Percentiles rank a stretch among this genome's conserved stretches.
phyloP scores from a whole-genome alignment of 495 filamentous ascomycete genomes.

The Xylaria intraflava region DNA sequence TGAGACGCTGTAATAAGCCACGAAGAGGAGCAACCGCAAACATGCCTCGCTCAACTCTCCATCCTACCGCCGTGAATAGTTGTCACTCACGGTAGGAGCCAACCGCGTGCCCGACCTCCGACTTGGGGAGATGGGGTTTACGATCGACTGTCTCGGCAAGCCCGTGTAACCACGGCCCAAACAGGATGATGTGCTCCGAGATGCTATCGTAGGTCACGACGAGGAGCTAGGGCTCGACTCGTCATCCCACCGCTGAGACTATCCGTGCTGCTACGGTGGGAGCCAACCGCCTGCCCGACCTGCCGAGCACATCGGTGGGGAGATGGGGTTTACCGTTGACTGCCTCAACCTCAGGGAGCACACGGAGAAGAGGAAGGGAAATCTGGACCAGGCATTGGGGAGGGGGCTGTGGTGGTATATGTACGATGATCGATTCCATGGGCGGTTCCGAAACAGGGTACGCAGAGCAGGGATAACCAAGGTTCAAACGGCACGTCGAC shows the following conservation, averaged over 20 bases:
- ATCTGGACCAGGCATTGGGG: neutral
- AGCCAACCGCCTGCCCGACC: conserved; percentile 13
- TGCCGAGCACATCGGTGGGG: neutral
- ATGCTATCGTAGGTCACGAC: conserved; percentile 10
- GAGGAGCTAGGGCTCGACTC: conserved; percentile 12
- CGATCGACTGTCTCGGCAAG: conserved; percentile 8
- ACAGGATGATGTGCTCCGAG: conserved; percentile 11
- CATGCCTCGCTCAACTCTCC: conserved; percentile 12
- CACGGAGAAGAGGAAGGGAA: neutral
- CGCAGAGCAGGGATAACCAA: too few species aligned
- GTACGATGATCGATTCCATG: too few species aligned
- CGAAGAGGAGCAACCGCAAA: conserved; percentile 10
- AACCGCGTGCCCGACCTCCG: conserved; percentile 13
- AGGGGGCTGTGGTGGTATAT: neutral
- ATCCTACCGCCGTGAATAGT: conserved; percentile 6
- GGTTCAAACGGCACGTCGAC: too few species aligned
- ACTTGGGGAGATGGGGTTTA: conserved; percentile 9
- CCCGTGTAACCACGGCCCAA: neutral
- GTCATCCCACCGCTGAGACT: conserved; percentile 10
- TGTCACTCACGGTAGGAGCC: conserved; percentile 10
- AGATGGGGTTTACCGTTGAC: conserved; percentile 9
- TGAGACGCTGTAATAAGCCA: conserved; percentile 7
- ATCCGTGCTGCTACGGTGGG: conserved; percentile 11
- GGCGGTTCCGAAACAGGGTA: too few species aligned
- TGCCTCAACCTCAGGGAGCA: conserved; percentile 8